phyloP scores from a whole-genome alignment of 257 asterid genomes.

The Lithospermum erythrorhizon region DNA sequence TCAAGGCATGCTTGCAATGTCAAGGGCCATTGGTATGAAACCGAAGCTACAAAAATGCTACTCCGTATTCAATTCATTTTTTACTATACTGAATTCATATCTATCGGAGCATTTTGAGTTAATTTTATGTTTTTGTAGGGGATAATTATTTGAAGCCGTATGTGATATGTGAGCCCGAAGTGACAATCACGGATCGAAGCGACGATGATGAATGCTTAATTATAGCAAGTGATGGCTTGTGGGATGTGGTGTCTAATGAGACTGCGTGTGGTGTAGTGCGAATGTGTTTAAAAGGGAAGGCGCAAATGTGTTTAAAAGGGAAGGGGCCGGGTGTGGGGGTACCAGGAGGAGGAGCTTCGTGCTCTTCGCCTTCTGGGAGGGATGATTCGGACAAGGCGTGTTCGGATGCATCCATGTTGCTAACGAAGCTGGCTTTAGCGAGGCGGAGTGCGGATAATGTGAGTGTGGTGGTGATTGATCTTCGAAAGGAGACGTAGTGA shows the following conservation, averaged over 20 bases:
- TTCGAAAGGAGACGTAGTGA: slow-evolving; percentile 21
- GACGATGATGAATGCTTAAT: slow-evolving; percentile 40
- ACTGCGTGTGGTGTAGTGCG: slow-evolving; percentile 29
- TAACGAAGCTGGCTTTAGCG: slow-evolving; percentile 62
- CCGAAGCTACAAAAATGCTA: too few relatives aligned
- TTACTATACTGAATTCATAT: neutral
- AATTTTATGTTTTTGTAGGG: slow-evolving; percentile 19
- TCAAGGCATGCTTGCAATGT: slow-evolving; percentile 39
- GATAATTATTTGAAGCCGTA: slow-evolving; percentile 30
- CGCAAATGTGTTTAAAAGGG: slow-evolving; percentile 12
- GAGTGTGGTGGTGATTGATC: slow-evolving; percentile 54
- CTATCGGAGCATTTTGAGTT: neutral
- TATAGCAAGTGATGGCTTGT: slow-evolving; percentile 52
- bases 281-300: slow-evolving; percentile 11
- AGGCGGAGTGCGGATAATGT: slow-evolving; percentile 57
- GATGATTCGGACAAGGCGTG: slow-evolving; percentile 35
- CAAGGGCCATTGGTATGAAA: slow-evolving; percentile 46
- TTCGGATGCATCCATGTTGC: slow-evolving; percentile 43
- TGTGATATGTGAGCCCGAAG: slow-evolving; percentile 42
- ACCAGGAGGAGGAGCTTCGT: slow-evolving; percentile 23
- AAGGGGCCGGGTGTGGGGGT: slow-evolving; percentile 7
- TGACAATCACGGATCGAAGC: slow-evolving; percentile 21
- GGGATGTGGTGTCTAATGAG: slow-evolving; percentile 47
- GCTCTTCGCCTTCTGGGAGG: neutral
- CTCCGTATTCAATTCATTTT: neutral